phyloP scores from a whole-genome alignment of 176 grass and related monocot genomes.

The Raddia distichophylla region DNA sequence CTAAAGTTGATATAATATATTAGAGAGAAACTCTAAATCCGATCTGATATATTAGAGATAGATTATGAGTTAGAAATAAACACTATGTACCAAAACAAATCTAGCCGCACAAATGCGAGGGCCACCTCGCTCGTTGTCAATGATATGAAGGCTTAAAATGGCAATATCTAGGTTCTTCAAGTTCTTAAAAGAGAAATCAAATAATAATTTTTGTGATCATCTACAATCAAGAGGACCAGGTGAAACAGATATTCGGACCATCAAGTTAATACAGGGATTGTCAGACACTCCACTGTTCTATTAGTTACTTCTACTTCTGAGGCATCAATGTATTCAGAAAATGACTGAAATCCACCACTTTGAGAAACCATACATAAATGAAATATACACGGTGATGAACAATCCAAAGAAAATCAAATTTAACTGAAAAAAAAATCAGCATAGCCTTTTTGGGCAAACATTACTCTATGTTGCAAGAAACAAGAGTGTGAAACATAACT shows the following conservation, averaged over 20 bases:
- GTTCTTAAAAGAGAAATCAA: slow-evolving; percentile 5
- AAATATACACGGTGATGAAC: slow-evolving; percentile 12
- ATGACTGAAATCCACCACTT: slow-evolving; percentile 11
- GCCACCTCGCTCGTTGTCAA: too few species aligned
- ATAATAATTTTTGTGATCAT: neutral
- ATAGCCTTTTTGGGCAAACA: neutral
- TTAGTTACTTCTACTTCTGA: neutral
- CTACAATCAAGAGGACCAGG: neutral
- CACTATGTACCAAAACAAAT: too few species aligned
- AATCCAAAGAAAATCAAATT: slow-evolving; percentile 22
- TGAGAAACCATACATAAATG: slow-evolving; percentile 12
- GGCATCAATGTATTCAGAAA: slow-evolving; percentile 23
- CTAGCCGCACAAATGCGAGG: too few species aligned
- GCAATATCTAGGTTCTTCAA: slow-evolving; percentile 20
- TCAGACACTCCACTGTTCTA: neutral
- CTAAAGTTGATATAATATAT: too few species aligned
- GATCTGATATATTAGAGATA: too few species aligned
- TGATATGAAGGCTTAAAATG: neutral
- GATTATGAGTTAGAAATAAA: too few species aligned
- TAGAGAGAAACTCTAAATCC: too few species aligned
- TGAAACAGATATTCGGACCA: slow-evolving; percentile 9
- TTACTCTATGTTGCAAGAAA: slow-evolving; percentile 4
- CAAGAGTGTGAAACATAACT: neutral
- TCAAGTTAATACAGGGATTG: slow-evolving; percentile 1
- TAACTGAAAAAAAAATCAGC: neutral